Percentiles rank a stretch among this genome's conserved stretches.
Conservation (phyloP, 2,329 filamentous ascomycete genomes). For the Pyrenochaeta sp. region DNA sequence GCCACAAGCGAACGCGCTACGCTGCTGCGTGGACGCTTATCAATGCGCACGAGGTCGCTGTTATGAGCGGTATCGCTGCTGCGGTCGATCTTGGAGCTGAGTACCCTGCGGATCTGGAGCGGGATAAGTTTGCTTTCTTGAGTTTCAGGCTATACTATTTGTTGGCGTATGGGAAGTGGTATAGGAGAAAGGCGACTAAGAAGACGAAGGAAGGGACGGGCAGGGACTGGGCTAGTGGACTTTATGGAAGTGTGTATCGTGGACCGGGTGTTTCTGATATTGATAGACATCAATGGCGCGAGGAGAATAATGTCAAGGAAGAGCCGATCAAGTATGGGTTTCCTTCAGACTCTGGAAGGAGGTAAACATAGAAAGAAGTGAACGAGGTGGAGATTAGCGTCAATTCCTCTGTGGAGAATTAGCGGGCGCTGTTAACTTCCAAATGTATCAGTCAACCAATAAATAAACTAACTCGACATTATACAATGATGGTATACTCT, state of each 20-base stretch:
- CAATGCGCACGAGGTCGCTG: constrained; percentile 74
- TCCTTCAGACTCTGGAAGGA: constrained; percentile 23
- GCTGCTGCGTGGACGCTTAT: constrained; percentile 75
- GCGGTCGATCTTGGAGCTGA: constrained; percentile 73
- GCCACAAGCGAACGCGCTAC: constrained; percentile 68
- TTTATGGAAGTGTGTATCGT: constrained; percentile 67
- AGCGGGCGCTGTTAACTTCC: not conserved
- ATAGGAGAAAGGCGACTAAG: constrained; percentile 54
- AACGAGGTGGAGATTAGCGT: not conserved
- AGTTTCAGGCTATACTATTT: constrained; percentile 70
- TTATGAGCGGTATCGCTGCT: constrained; percentile 74
- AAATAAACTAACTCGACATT: too few species aligned
- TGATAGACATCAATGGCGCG: constrained; percentile 65
- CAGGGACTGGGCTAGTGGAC: constrained; percentile 63
- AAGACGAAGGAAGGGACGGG: constrained; percentile 59
- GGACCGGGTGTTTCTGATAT: constrained; percentile 64
- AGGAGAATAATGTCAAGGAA: constrained; percentile 49
- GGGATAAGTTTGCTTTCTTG: constrained; percentile 68
- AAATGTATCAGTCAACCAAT: too few species aligned
- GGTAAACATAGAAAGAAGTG: not conserved
- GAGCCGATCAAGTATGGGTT: constrained; percentile 15
- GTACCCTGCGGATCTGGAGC: constrained; percentile 69
- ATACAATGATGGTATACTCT: too few species aligned
- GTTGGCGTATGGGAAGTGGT: constrained; percentile 69
- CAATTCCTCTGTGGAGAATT: not conserved